Conservation (phyloP, 164 flowering plant species). For the Berberis vulgaris region DNA sequence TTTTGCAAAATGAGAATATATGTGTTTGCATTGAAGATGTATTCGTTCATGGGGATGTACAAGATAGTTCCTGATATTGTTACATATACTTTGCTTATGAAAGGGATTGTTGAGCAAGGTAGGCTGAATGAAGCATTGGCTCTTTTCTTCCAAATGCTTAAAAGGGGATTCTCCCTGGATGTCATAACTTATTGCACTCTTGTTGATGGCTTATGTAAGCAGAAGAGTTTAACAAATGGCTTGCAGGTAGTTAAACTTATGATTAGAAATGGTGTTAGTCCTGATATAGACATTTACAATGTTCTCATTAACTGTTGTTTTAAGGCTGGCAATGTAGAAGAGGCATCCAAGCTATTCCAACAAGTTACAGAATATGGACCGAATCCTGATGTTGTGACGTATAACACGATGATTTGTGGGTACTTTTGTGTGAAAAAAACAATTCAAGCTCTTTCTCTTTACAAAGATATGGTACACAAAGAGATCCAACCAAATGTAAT, state of each 20-base stretch:
- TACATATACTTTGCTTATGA: neutral
- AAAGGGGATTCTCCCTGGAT: too few relatives aligned
- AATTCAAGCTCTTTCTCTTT: neutral
- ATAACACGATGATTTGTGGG: neutral
- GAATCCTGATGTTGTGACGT: neutral
- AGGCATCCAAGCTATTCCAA: neutral
- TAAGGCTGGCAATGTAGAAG: neutral
- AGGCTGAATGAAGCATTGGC: too few relatives aligned
- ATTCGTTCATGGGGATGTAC: neutral
- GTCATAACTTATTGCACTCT: too few relatives aligned
- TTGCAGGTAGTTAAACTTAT: neutral
- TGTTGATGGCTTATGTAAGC: too few relatives aligned
- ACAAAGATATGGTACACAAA: neutral
- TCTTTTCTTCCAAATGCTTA: too few relatives aligned
- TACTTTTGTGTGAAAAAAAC: neutral
- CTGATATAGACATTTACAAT: neutral
- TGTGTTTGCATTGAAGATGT: neutral
- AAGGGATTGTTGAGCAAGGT: too few relatives aligned
- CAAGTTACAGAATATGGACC: neutral
- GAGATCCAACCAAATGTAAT: neutral
- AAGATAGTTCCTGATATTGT: neutral
- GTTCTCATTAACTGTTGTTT: neutral
- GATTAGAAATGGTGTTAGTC: neutral
- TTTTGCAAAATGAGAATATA: neutral
- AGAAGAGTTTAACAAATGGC: neutral